Evolutionary conservation across 176 grass and related monocot species (phyloP).

Genomic region (Lolium multiflorum): DNA sequence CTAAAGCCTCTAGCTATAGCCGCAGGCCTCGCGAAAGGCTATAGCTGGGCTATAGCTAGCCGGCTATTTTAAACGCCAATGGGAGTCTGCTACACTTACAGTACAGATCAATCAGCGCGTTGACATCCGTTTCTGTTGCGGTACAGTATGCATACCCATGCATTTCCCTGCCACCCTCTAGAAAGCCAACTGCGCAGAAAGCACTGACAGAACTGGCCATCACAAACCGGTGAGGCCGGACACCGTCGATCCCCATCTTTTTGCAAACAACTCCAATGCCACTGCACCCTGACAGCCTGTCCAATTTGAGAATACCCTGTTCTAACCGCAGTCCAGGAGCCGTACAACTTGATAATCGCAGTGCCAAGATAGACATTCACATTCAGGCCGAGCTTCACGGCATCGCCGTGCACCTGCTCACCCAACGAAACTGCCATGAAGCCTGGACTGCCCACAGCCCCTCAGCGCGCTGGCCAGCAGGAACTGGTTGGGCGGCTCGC

Average conservation of each 20-base stretch:
- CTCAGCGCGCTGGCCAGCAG: slow-evolving; percentile 68
- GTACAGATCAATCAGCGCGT: slow-evolving; percentile 63
- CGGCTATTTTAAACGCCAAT: background rate
- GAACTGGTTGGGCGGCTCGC: slow-evolving; percentile 55
- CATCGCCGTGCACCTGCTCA: slow-evolving; percentile 56
- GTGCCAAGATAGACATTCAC: no score
- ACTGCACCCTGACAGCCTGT: no score
- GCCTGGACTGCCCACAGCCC: slow-evolving; percentile 48
- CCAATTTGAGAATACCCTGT: slow-evolving; percentile 35
- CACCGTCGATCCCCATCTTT: slow-evolving; percentile 47
- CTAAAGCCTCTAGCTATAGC: no score
- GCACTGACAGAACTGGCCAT: slow-evolving; percentile 59
- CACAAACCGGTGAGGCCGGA: slow-evolving; percentile 59
- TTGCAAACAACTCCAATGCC: slow-evolving; percentile 60
- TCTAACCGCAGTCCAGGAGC: slow-evolving; percentile 46
- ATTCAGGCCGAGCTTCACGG: slow-evolving; percentile 29
- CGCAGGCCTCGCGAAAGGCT: no score
- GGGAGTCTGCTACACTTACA: slow-evolving; percentile 62
- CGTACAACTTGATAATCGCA: no score
- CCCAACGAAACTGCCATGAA: slow-evolving; percentile 6
- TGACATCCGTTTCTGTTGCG: slow-evolving; percentile 54
- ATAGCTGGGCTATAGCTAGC: no score
- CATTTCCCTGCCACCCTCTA: slow-evolving; percentile 67
- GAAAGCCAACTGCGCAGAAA: slow-evolving; percentile 57
- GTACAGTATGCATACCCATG: slow-evolving; percentile 62